These are phyloP conservation scores for Aspergillus kassunensis DNA, from an alignment of 495 filamentous ascomycete species.

Conservation along the genomic window DNA sequence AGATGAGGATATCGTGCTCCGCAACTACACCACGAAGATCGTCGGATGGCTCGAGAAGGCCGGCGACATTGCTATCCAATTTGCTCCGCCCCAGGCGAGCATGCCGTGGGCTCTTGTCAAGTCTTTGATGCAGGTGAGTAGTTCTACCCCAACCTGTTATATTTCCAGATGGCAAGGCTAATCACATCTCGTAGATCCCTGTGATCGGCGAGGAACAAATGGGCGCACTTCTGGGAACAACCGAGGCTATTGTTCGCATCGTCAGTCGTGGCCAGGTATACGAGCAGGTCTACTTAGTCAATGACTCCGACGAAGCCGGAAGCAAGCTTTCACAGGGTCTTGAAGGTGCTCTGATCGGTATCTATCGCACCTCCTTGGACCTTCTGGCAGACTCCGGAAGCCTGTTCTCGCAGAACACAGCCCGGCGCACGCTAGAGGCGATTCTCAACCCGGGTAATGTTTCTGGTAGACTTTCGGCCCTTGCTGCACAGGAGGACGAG, in stretches of 20 bases:
- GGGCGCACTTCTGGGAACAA: conserved; percentile 16
- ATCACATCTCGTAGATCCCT: conserved; percentile 6
- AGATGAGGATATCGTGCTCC: too few relatives aligned
- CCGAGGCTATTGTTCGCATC: conserved; percentile 17
- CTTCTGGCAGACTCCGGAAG: conserved; percentile 10
- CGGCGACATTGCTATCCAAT: too few relatives aligned
- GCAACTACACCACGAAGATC: too few relatives aligned
- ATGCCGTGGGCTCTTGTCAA: not conserved
- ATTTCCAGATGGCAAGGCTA: not conserved
- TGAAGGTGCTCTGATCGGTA: conserved; percentile 2
- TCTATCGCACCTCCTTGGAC: conserved; percentile 11
- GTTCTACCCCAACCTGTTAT: not conserved
- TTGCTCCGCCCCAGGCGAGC: too few relatives aligned
- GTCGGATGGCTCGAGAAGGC: too few relatives aligned
- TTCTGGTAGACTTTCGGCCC: not conserved
- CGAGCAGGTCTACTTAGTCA: conserved; percentile 8
- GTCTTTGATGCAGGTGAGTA: conserved; percentile 11
- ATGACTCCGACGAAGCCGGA: not conserved
- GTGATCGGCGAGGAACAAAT: conserved; percentile 19
- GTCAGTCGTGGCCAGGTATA: conserved; percentile 20
- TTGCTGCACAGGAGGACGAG: conserved; percentile 9
- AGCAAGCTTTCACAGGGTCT: conserved; percentile 1
- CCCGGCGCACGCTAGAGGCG: conserved; percentile 11
- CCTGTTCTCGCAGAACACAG: conserved; percentile 5
- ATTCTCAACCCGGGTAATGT: conserved; percentile 13